A percentile compares a stretch with the other conserved stretches of the same genome.
These are phyloP conservation scores for Coffea humblotiana DNA, from an alignment of 305 asterid species.

Conservation along the genomic window DNA sequence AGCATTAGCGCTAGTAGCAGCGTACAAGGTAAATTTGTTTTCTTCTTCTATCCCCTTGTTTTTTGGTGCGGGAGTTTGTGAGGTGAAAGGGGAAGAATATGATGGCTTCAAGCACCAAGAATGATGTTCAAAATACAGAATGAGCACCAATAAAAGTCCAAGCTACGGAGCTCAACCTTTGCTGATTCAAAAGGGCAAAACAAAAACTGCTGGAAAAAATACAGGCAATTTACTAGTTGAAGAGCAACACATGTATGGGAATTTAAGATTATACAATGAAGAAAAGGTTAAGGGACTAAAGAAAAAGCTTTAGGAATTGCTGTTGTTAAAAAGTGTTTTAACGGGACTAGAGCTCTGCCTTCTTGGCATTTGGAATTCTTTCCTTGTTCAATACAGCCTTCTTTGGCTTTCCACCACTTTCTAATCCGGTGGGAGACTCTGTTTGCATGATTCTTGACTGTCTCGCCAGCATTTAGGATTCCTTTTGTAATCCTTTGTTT, in stretches of 20 bases:
- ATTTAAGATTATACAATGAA: conserved; percentile 5
- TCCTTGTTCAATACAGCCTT: conserved; percentile 35
- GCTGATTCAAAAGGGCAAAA: not conserved
- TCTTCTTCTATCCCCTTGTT: not conserved
- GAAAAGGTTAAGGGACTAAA: not conserved
- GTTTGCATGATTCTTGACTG: conserved; percentile 52
- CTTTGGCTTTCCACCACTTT: conserved; percentile 72
- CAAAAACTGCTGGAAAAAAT: conserved; percentile 6
- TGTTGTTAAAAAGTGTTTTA: not conserved
- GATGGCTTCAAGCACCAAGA: not conserved
- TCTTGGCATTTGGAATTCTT: conserved; percentile 47
- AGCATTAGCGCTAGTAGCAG: not conserved
- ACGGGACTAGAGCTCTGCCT: conserved; percentile 61
- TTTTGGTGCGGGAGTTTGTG: not conserved
- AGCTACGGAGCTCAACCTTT: not conserved
- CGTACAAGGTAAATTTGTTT: not conserved
- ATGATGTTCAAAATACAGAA: not conserved
- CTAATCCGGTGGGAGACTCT: conserved; percentile 49
- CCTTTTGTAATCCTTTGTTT: conserved; percentile 51
- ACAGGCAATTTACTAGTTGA: not conserved
- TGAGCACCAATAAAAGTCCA: too few species aligned
- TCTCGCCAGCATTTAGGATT: conserved; percentile 51
- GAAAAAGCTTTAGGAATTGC: not conserved
- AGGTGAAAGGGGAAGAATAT: not conserved
- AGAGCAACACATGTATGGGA: not conserved